phyloP scores from a whole-genome alignment of 352 stramenopile genomes.

The Phytophthora hibernalis region DNA sequence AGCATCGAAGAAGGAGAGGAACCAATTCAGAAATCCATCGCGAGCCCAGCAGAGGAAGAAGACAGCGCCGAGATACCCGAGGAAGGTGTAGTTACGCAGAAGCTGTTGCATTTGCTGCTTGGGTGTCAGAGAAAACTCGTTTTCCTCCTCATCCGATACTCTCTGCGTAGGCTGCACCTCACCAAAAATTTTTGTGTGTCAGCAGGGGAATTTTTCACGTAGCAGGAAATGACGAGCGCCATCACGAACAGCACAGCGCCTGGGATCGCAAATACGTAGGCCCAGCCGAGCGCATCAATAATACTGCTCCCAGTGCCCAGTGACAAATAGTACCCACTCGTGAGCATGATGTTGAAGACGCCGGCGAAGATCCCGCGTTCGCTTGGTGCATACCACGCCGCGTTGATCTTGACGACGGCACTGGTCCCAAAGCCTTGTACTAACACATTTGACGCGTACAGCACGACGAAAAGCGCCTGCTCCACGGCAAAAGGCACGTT shows the following conservation, averaged over 20 bases:
- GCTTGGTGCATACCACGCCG: constrained; percentile 60
- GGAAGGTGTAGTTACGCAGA: constrained; percentile 59
- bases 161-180: neutral
- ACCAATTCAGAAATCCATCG: constrained; percentile 73
- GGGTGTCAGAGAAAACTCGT: constrained; percentile 32
- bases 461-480: constrained; percentile 51
- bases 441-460: constrained; percentile 67
- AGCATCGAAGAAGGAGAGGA: constrained; percentile 71
- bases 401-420: constrained; percentile 79
- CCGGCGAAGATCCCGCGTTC: constrained; percentile 68
- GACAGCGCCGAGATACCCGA: constrained; percentile 60
- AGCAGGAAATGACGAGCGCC: constrained; percentile 53
- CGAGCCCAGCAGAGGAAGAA: constrained; percentile 71
- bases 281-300: constrained; percentile 56
- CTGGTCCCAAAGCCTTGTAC: constrained; percentile 74
- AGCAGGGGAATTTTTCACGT: constrained; percentile 56
- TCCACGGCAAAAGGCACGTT: constrained; percentile 34
- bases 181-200: constrained; percentile 32
- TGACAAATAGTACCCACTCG: constrained; percentile 67
- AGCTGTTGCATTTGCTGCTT: constrained; percentile 61
- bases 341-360: constrained; percentile 81
- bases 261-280: constrained; percentile 64
- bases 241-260: constrained; percentile 51
- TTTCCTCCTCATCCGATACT: constrained; percentile 8
- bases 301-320: constrained; percentile 62